Base-by-base conservation (phyloP, 2,329 filamentous ascomycete species). In the Mycosphaerella sp. region DNA sequence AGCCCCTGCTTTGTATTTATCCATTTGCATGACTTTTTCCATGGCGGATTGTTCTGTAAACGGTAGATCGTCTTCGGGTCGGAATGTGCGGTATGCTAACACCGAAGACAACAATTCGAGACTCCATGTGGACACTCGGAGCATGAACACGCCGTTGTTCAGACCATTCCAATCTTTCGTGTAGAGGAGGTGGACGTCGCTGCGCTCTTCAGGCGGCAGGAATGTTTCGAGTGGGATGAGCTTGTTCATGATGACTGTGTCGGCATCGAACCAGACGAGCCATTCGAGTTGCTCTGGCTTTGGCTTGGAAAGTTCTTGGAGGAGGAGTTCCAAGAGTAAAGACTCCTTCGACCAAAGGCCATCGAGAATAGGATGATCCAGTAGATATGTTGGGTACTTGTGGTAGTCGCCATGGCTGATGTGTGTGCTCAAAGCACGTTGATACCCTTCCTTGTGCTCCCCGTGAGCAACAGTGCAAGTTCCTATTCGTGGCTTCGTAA, bases 271-370 rank as follows among this genome's bases (percentile, higher is more conserved):
- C 71, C 72, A 74, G 55, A 73, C 61, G 4, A 74, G 64, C 72
- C 72, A 74, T 47, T 73, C 66, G 6, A 73, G 57, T 3, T 71
- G 64, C 47, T 71, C 64, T 10, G 59, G 61, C 9, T 63, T 59
- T 1, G 70, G 68, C 53, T 72, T 71, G 14, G 66, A 46, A 53
- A 72, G 65, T 58, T 70, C 67, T 4, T 62, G 56, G 52, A 73
- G 62, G 10, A 74, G 59, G 11, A 74, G 52, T 4, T 67, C 64
- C 6, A 75, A 62, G 23, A 76, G 69, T 53, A 72, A 73, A 6
- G 70, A 74, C 1, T 68, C 67, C 53, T 76, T 76, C 53, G 67
- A 71, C 73, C 74, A 76, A 3, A 72, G 63, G 31, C 71, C 69
- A 39, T 73, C 70, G 4, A 75, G 61, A 2, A 76, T 64, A 1